Percentiles rank a stretch among this genome's conserved stretches.
Conservation (phyloP, 169 alveolate species). For the Plasmodium vivax region DNA sequence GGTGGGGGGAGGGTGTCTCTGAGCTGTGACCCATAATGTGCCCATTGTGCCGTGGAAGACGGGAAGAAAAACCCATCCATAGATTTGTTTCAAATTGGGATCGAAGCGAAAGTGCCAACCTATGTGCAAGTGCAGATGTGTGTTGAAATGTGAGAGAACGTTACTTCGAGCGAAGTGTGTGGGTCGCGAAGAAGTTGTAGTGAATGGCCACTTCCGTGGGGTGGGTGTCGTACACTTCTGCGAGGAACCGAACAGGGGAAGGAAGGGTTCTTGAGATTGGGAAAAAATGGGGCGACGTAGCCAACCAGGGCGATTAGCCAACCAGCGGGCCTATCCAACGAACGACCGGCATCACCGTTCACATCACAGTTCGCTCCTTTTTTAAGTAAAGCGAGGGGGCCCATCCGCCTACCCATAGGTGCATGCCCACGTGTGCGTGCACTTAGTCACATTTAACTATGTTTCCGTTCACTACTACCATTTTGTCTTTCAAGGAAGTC, state of each 20-base stretch:
- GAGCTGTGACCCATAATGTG: not conserved
- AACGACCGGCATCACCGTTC: not conserved
- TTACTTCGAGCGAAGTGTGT: not conserved
- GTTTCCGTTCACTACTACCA: not conserved
- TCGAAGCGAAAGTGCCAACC: not conserved
- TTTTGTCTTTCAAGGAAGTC: conserved; percentile 50
- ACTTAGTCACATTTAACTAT: not conserved
- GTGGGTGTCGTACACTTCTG: not conserved
- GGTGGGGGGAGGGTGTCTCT: not conserved
- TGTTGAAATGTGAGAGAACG: too few species aligned
- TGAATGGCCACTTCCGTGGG: not conserved
- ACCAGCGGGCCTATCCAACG: not conserved
- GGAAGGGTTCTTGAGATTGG: not conserved
- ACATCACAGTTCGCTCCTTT: not conserved
- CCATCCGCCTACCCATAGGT: not conserved
- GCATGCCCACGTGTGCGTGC: not conserved
- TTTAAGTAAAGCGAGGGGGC: not conserved
- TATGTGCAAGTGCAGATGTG: not conserved
- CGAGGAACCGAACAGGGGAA: not conserved
- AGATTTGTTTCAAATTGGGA: not conserved
- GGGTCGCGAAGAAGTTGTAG: not conserved
- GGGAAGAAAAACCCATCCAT: not conserved
- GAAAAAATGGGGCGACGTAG: not conserved
- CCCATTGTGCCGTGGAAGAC: not conserved
- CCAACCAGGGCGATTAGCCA: not conserved